These are phyloP conservation scores for Yarrowia alimentaria DNA, from an alignment of 805 yeast species.

Conservation along the genomic window DNA sequence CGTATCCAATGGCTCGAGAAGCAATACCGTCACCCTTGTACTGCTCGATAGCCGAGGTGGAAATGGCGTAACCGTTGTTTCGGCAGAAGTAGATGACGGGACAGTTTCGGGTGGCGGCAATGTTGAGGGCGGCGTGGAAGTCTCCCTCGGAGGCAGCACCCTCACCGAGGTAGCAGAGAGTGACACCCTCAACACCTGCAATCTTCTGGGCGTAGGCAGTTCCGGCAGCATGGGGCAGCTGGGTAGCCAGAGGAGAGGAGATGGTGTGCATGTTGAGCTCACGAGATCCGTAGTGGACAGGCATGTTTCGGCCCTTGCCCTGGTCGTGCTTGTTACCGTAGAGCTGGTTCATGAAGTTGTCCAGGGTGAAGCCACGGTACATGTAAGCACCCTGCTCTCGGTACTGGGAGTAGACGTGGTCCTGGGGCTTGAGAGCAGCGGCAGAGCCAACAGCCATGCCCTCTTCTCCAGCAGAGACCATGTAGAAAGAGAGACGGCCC, in stretches of 20 bases:
- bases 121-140: constrained; percentile 41
- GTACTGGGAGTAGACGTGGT: constrained; percentile 39
- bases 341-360: constrained; percentile 39
- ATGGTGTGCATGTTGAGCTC: constrained; percentile 39
- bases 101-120: constrained; percentile 41
- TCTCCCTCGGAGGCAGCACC: constrained; percentile 43
- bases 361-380: constrained; percentile 38
- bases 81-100: constrained; percentile 40
- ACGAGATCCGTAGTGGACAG: constrained; percentile 38
- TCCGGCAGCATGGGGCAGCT: constrained; percentile 42
- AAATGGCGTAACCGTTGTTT: constrained; percentile 42
- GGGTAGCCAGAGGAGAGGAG: constrained; percentile 41
- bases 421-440: constrained; percentile 38
- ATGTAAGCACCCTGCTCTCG: constrained; percentile 40
- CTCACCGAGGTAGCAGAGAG: constrained; percentile 40
- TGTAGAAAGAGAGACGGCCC: constrained; percentile 40
- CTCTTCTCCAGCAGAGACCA: constrained; percentile 42
- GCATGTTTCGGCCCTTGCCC: constrained; percentile 40
- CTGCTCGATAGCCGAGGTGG: constrained; percentile 40
- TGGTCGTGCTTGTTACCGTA: constrained; percentile 37
- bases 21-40: constrained; percentile 42
- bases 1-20: constrained; percentile 40
- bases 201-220: constrained; percentile 42
- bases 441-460: constrained; percentile 41
- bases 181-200: constrained; percentile 34